These are phyloP conservation scores for Brachypodium distachyon DNA, from an alignment of 202 grass and related monocot species.

Conservation along the genomic window DNA sequence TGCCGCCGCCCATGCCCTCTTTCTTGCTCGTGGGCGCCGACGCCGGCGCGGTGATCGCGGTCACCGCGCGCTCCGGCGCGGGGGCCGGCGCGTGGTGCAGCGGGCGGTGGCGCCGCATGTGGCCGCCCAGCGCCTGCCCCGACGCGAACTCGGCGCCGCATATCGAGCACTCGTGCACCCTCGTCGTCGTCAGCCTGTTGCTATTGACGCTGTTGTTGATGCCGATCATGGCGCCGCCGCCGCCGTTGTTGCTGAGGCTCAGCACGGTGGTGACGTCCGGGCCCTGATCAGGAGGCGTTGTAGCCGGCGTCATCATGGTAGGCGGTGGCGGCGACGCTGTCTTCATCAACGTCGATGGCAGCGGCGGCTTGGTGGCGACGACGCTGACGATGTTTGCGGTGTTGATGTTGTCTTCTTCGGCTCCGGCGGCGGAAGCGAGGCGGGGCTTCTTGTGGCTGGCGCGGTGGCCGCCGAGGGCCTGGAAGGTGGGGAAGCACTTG, in stretches of 20 bases:
- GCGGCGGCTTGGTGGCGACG: neutral
- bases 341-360: neutral
- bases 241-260: constrained; percentile 17
- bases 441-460: constrained; percentile 95
- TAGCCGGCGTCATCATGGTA: neutral
- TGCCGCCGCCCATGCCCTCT: constrained; percentile 17
- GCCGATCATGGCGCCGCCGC: too few species aligned
- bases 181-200: constrained; percentile 27
- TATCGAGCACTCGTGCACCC: constrained; percentile 83
- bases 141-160: constrained; percentile 87
- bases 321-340: neutral
- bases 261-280: constrained; percentile 29
- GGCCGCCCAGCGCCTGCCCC: constrained; percentile 84
- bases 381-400: neutral
- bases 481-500: constrained; percentile 87
- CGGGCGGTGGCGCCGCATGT: constrained; percentile 89
- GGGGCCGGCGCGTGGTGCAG: constrained; percentile 21
- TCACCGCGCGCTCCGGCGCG: constrained; percentile 10
- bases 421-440: neutral
- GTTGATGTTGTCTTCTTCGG: constrained; percentile 6
- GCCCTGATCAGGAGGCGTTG: too few species aligned
- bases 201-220: neutral
- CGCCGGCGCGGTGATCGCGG: neutral
- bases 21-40: constrained; percentile 31
- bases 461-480: constrained; percentile 90